Base-by-base conservation (phyloP, 1,284 basidiomycete species). In the Cryptococcus sp. region DNA sequence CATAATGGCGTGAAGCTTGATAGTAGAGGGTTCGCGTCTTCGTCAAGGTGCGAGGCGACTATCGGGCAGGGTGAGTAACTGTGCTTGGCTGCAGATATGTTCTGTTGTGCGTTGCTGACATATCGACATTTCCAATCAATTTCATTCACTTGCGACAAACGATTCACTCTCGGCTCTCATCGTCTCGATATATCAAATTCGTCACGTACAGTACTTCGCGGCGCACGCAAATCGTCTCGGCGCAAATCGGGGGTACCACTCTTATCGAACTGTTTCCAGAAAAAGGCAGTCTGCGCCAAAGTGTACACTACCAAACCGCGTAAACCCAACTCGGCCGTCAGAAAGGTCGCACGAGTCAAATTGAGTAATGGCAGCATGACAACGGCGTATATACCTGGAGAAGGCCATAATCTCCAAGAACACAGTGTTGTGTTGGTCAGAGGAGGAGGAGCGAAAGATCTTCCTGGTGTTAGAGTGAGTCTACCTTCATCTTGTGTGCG, bases 291-390 rank as follows among this genome's bases (percentile, higher is more conserved):
- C 58, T 89, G 91, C 74, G 85, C 87, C 29, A 86, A 87, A 65
- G 86, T 97, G 23, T 89, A 89, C 77, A 89, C 87, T 46, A 85
- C 83, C 67, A 93, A 89, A 73, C 96, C 96, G 23, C 97, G 94
- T 82, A 99, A 99, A 77, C 96, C 96, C 64, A 99, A 99, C 80
- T 99, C 95, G 44, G 94, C 94, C 46, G 93, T 97, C 73, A 90
- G 96, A 62, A 99, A 98, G 81, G 91, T 98, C 59, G 93, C 93
- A 44, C 85, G 91, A 73, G 88, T 99, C 66, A 95, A 95, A 81
- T 82, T 99, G 50, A 85, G 88, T 37, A 95, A 89, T 37, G 96
- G 96, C 51, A 89, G 91, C 76, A 88, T 87, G 43, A 84, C 94
- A 58, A 89, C 90, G 79, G 94, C 94, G 16, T 99, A 98, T 76